These are phyloP conservation scores for Neopestalotiopsis sp. DNA, from an alignment of 2,329 filamentous ascomycete species.

Conservation along the genomic window DNA sequence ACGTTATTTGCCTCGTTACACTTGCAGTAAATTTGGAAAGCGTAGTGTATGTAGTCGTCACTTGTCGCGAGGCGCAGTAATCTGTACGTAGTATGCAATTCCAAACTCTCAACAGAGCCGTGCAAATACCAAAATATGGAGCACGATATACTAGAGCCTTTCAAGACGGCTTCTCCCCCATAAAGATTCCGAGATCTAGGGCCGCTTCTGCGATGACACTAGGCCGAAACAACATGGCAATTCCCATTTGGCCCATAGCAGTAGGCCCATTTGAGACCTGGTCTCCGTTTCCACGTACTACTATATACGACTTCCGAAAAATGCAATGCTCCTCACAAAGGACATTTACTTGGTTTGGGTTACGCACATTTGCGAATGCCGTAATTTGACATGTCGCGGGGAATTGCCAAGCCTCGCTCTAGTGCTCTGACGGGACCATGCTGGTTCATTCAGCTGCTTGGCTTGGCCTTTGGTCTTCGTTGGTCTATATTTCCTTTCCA, in stretches of 20 bases:
- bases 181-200: background rate
- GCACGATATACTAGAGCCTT: background rate
- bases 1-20: background rate
- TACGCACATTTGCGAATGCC: background rate
- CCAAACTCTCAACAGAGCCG: background rate
- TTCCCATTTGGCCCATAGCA: background rate
- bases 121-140: background rate
- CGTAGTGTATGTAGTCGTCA: background rate
- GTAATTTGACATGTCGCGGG: background rate
- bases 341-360: background rate
- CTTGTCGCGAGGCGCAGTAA: background rate
- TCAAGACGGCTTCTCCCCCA: background rate
- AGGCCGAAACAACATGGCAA: background rate
- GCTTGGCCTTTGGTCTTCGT: background rate
- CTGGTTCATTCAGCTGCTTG: background rate
- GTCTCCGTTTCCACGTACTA: background rate
- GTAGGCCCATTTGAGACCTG: background rate
- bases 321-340: background rate
- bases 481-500: constrained; percentile 1
- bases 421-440: background rate
- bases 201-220: background rate
- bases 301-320: background rate
- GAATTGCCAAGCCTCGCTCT: background rate
- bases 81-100: background rate
- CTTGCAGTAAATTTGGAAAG: background rate